Conservation (phyloP, 371 early-diverging fungal genomes). For the Lichtheimia ramosa region DNA sequence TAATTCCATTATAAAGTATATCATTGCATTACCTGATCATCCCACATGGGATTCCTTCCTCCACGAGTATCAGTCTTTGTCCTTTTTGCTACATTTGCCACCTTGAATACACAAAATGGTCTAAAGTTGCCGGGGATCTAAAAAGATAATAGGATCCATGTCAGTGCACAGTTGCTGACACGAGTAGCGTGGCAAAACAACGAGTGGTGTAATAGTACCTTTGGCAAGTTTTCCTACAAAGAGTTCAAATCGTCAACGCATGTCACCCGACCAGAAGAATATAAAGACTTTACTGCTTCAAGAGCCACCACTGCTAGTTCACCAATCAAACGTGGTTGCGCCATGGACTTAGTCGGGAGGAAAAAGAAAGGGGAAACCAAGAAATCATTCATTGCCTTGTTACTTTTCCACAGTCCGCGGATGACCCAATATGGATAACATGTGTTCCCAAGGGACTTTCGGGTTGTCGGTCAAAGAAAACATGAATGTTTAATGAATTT, state of each 20-base stretch:
- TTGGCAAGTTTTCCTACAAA: conserved; percentile 22
- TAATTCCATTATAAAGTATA: neutral
- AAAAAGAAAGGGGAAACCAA: conserved; percentile 4
- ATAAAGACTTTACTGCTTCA: conserved; percentile 38
- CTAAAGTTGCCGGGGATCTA: conserved; percentile 14
- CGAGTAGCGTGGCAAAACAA: no score
- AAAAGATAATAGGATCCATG: no score
- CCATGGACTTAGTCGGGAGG: conserved; percentile 10
- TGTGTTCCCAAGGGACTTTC: no score
- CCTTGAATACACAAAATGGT: conserved; percentile 43
- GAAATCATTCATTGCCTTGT: neutral
- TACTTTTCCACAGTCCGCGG: neutral
- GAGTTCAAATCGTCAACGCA: conserved; percentile 2
- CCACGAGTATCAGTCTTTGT: conserved; percentile 45
- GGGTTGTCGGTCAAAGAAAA: no score
- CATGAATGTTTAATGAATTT: no score
- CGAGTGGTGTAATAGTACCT: neutral
- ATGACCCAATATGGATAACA: neutral
- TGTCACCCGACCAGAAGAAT: neutral
- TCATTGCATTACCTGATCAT: conserved; percentile 43
- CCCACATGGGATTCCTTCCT: conserved; percentile 51
- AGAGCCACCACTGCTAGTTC: conserved; percentile 49
- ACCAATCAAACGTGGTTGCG: conserved; percentile 34
- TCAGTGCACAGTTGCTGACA: neutral
- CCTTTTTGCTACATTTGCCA: conserved; percentile 32